Base-by-base conservation (phyloP, 768 basidiomycete species). In the Amanita exitialis region DNA sequence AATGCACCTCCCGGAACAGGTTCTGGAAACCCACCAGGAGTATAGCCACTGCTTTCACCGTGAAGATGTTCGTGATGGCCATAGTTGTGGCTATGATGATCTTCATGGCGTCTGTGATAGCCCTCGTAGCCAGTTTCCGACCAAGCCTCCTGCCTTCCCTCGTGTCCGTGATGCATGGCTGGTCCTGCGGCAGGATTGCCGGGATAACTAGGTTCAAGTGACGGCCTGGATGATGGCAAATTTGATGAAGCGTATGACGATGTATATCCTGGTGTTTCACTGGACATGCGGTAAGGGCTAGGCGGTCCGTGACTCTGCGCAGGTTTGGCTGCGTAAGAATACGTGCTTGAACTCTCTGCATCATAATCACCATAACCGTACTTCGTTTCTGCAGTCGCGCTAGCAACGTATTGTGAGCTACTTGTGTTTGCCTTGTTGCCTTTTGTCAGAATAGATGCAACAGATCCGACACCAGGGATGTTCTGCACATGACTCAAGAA, bases 381-480 rank as follows among this genome's bases (percentile, higher is more conserved):
- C n/a, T 37, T 42, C 23, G 49, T n/a, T 20, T 49, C 49, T 4
- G n/a, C 18, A 4, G 23, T 37, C 15, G 21, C 13, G 28, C 21
- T 39, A 8, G 15, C 20, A 10, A 42, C 20, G 30, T 42, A 34
- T 20, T n/a, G 13, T 30, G 49, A 15, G 27, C 15, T n/a, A 10
- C 47, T 15, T 16, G 39, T 20, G n/a, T 18, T 34, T 8, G 10
- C 20, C 0, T n/a, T 36, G n/a, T 30, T 20, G 18, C 16, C 13
- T 18, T 25, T 23, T 9, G 41, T 41, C 28, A 69, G 68, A 49
- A 64, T 66, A 37, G 66, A 63, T 25, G 60, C 53, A 6, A 66
- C 67, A 37, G 67, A 63, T 18, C 64, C 67, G 18, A 57, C 56
- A 68, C 74, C 76, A 0, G 80, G 80, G 32, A 80, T 68, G 34